Evolutionary conservation across 495 filamentous ascomycete species (phyloP).

Genomic region (Chaetomidium leptoderma): DNA sequence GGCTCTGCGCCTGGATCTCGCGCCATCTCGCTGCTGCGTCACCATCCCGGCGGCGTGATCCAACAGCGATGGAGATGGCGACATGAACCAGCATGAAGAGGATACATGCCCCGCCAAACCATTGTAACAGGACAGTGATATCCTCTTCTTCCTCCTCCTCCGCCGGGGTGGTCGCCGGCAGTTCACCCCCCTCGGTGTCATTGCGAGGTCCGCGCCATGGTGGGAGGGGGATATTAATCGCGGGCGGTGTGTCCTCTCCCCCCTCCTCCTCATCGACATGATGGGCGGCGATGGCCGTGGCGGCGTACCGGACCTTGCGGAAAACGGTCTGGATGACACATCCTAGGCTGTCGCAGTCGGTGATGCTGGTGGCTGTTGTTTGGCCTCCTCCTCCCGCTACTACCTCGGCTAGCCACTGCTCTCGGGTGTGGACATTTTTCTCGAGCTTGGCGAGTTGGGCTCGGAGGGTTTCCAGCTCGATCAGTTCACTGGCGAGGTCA

Average conservation of each 20-base stretch:
- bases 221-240: background rate
- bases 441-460: background rate
- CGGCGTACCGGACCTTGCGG: slow-evolving; percentile 5
- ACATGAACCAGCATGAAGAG: background rate
- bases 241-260: background rate
- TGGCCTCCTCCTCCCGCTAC: background rate
- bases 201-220: background rate
- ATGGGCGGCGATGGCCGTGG: background rate
- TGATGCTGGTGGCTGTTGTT: background rate
- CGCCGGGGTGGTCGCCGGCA: background rate
- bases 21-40: no score
- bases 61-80: no score
- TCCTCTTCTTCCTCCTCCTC: background rate
- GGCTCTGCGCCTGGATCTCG: no score
- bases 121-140: background rate
- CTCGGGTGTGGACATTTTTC: background rate
- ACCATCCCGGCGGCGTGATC: no score
- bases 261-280: background rate
- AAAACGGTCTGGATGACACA: background rate
- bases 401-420: background rate
- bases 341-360: background rate
- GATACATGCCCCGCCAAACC: no score
- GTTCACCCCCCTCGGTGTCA: no score
- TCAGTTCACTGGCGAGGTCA: background rate
- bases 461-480: background rate